phyloP scores from a whole-genome alignment of 2,329 filamentous ascomycete species.

The Colletotrichum phormii region DNA sequence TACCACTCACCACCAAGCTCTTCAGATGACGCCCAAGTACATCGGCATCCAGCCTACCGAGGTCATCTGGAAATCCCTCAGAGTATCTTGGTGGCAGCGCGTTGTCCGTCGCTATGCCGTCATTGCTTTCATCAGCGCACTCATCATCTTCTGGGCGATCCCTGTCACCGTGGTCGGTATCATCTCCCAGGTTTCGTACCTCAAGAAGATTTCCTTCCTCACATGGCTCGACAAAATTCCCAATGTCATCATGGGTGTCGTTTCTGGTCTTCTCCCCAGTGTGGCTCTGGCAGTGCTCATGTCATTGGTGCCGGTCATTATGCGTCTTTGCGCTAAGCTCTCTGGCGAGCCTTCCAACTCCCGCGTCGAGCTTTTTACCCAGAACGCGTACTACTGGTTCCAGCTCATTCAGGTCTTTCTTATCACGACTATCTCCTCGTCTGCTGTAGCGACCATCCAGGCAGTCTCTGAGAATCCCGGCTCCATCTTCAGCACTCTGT shows the following conservation, averaged over 20 bases:
- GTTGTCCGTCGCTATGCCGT: constrained; percentile 78
- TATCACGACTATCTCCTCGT: constrained; percentile 84
- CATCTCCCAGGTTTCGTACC: constrained; percentile 84
- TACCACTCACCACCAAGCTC: constrained; percentile 85
- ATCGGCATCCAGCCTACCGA: constrained; percentile 86
- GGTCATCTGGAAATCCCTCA: constrained; percentile 88
- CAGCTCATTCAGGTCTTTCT: constrained; percentile 94
- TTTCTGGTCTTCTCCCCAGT: constrained; percentile 86
- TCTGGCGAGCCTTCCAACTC: constrained; percentile 84
- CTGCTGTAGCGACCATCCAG: constrained; percentile 77
- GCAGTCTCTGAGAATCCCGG: constrained; percentile 73
- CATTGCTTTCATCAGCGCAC: constrained; percentile 76
- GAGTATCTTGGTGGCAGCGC: constrained; percentile 87
- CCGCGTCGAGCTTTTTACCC: constrained; percentile 86
- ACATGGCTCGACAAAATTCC: constrained; percentile 80
- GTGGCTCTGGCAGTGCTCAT: constrained; percentile 85
- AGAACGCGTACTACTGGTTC: constrained; percentile 92
- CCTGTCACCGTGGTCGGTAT: constrained; percentile 83
- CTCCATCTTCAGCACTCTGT: constrained; percentile 72
- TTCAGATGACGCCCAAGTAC: constrained; percentile 88
- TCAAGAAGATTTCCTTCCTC: constrained; percentile 76
- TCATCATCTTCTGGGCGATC: constrained; percentile 89
- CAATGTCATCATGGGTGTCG: constrained; percentile 77
- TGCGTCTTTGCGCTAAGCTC: constrained; percentile 80
- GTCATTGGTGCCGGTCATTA: constrained; percentile 84